phyloP scores from a whole-genome alignment of 805 yeast species.

The Kazachstania psychrophila region DNA sequence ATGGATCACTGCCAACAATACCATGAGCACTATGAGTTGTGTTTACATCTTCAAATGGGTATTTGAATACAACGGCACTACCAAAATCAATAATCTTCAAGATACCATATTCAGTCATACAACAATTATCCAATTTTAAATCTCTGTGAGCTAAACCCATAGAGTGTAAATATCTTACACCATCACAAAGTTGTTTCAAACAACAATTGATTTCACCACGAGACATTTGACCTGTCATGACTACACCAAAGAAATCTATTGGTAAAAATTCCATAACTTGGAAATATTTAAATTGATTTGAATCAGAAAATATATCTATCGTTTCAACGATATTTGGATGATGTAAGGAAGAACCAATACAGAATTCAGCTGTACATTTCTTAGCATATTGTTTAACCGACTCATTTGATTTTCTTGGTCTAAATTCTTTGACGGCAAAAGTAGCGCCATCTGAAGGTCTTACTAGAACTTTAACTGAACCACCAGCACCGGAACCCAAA shows the following conservation, averaged over 20 bases:
- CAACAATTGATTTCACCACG: conserved; percentile 78
- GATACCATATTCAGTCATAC: conserved; percentile 62
- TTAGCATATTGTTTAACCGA: conserved; percentile 69
- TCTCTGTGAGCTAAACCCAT: conserved; percentile 80
- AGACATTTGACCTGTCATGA: conserved; percentile 77
- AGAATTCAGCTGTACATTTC: conserved; percentile 81
- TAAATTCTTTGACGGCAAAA: conserved; percentile 78
- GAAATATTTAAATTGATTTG: conserved; percentile 59
- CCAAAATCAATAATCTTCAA: conserved; percentile 78
- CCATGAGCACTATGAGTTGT: conserved; percentile 51
- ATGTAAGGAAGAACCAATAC: conserved; percentile 73
- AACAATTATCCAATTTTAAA: conserved; percentile 76
- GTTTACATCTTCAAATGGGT: conserved; percentile 55
- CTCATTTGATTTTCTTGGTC: conserved; percentile 63
- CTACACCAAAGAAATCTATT: conserved; percentile 75
- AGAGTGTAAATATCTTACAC: conserved; percentile 64
- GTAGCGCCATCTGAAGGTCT: conserved; percentile 61
- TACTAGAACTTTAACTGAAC: conserved; percentile 63
- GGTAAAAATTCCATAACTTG: conserved; percentile 86
- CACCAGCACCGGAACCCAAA: conserved; percentile 83
- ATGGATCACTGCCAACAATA: conserved; percentile 79
- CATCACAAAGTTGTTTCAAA: conserved; percentile 61
- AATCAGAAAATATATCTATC: conserved; percentile 49
- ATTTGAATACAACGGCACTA: conserved; percentile 71
- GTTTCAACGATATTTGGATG: conserved; percentile 78